Evolutionary conservation across 768 basidiomycete genomes (phyloP), one percentile per base, ranked within the genome.

Genomic region (Tricholoma furcatifolium): DNA sequence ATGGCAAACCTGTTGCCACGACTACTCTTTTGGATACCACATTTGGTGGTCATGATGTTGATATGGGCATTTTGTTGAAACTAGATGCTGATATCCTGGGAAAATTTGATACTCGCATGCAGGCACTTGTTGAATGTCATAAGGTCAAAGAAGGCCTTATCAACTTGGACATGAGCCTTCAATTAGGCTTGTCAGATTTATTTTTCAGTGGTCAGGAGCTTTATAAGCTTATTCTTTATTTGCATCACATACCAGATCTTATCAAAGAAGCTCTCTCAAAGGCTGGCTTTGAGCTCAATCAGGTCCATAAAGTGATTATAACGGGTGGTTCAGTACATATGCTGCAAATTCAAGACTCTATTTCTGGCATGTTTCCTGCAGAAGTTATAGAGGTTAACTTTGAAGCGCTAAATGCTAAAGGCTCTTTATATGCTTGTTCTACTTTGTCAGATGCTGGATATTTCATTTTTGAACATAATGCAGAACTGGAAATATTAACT

Each of bases 191-290:
- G n/a, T 45, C 24, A n/a, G 43, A 21, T 5, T 4, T 24, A 4
- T 43, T n/a, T 3, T 45, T 45, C 15, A 30, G 14, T 27, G 43
- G 43, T 6, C 21, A 45, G 11, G n/a, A 23, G 10, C 23, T 45
- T 2, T 45, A 45, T 17, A 45, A 45, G 24, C 6, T 45, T 2
- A 30, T 24, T 18, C 7, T 12, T 4, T 45, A 6, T 30, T 17
- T 45, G 30, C 43, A 45, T 45, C 43, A 45, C n/a, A 45, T 45
- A 6, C 21, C 43, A 24, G 43, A 45, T 30, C 43, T 45, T 45
- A 23, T 45, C 21, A 45, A 45, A 27, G 43, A 23, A 23, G 43
- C 23, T 23, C 23, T 45, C 6, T 24, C n/a, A 27, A 27, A 27
- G 43, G 24, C 24, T 5, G 24, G 11, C 12, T 30, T 45, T 23